Conservation (phyloP, 805 yeast genomes). For the Saccharomycopsis fermentans region DNA sequence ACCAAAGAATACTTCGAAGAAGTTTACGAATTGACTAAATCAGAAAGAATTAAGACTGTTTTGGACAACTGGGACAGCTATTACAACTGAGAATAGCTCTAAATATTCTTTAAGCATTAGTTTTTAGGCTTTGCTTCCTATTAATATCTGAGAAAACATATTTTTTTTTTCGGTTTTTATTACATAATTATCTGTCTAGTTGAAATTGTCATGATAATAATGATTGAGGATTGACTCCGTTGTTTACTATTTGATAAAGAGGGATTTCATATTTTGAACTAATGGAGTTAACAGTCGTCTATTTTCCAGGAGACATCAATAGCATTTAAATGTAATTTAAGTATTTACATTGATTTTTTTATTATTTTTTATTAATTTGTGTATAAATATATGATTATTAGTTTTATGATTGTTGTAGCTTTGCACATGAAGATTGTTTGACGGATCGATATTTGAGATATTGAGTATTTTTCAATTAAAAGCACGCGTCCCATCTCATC, state of each 20-base stretch:
- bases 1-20: slow-evolving; percentile 96
- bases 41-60: slow-evolving; percentile 82
- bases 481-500: background rate
- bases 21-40: slow-evolving; percentile 83
- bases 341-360: background rate
- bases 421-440: no score
- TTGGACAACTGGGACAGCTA: slow-evolving; percentile 94
- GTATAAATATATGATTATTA: background rate
- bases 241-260: background rate
- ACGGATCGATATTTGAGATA: no score
- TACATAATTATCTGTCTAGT: background rate
- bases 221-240: background rate
- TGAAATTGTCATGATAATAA: background rate
- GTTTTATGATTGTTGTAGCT: background rate
- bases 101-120: background rate
- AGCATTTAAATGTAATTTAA: background rate
- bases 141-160: background rate
- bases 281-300: background rate
- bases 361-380: background rate
- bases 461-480: no score
- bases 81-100: slow-evolving; percentile 23
- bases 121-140: background rate
- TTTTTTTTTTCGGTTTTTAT: background rate
- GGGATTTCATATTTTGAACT: background rate
- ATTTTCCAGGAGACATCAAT: background rate